Evolutionary conservation across 768 basidiomycete genomes (phyloP).

Genomic region (Mycena rebaudengoi): DNA sequence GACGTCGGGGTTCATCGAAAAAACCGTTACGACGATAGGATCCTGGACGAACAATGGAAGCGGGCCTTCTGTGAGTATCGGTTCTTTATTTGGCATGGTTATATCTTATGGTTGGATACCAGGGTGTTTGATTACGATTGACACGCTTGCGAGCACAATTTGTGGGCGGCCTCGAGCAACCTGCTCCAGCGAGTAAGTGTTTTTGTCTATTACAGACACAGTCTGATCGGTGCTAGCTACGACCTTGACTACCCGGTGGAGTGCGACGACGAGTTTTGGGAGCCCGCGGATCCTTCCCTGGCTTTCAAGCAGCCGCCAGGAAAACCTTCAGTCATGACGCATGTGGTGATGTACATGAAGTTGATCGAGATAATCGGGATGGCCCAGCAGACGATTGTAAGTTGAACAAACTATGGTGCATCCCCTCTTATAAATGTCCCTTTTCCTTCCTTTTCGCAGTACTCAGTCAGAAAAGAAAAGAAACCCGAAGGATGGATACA

Average conservation of each 20-base stretch:
- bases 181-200: slow-evolving; percentile 62
- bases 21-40: slow-evolving; percentile 38
- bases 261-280: slow-evolving; percentile 58
- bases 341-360: slow-evolving; percentile 61
- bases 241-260: slow-evolving; percentile 77
- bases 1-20: slow-evolving; percentile 65
- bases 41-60: slow-evolving; percentile 63
- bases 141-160: slow-evolving; percentile 39
- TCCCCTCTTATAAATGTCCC: background rate
- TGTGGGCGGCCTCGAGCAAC: slow-evolving; percentile 68
- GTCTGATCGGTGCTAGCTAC: slow-evolving; percentile 50
- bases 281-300: slow-evolving; percentile 51
- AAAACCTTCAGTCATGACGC: slow-evolving; percentile 60
- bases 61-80: slow-evolving; percentile 53
- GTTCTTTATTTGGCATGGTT: background rate
- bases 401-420: slow-evolving; percentile 31
- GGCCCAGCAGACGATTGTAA: slow-evolving; percentile 67
- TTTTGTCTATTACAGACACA: background rate
- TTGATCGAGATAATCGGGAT: slow-evolving; percentile 70
- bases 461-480: slow-evolving; percentile 55
- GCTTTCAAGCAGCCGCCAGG: slow-evolving; percentile 71
- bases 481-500: slow-evolving; percentile 54
- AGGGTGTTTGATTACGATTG: slow-evolving; percentile 32
- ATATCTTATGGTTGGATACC: background rate
- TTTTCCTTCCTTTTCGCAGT: slow-evolving; percentile 43